A percentile compares a stretch with the other conserved stretches of the same genome.
These are phyloP conservation scores for Cutaneotrichosporon daszewskae DNA, from an alignment of 1,284 basidiomycete species.

Conservation along the genomic window DNA sequence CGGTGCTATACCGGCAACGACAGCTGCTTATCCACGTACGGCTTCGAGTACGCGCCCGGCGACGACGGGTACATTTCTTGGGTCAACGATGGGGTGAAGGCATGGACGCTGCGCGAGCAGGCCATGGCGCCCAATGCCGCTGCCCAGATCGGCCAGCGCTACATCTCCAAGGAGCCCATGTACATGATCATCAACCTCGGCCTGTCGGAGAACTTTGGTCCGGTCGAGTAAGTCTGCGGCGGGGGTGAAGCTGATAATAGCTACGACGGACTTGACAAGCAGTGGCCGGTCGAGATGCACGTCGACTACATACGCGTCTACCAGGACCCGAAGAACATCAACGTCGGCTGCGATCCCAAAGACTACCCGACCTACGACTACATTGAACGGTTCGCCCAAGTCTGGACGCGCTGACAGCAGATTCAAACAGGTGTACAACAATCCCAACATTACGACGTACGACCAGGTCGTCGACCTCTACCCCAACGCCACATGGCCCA, in stretches of 20 bases:
- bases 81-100: constrained; percentile 59
- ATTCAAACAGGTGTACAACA: constrained; percentile 27
- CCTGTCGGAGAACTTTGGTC: constrained; percentile 68
- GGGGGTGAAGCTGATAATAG: not conserved
- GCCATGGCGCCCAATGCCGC: constrained; percentile 65
- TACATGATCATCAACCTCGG: constrained; percentile 56
- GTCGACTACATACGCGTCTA: constrained; percentile 48
- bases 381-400: too few relatives aligned
- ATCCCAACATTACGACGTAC: constrained; percentile 33
- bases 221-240: constrained; percentile 53
- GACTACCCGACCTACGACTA: constrained; percentile 56
- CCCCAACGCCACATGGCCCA: constrained; percentile 2
- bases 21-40: constrained; percentile 56
- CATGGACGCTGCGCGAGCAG: constrained; percentile 66
- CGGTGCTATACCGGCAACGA: constrained; percentile 46
- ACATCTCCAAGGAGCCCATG: constrained; percentile 79
- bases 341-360: constrained; percentile 48
- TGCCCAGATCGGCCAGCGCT: constrained; percentile 65
- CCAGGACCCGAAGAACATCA: constrained; percentile 42
- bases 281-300: constrained; percentile 27
- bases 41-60: constrained; percentile 61
- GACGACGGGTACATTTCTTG: constrained; percentile 68
- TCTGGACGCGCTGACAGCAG: too few relatives aligned
- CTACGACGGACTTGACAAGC: not conserved
- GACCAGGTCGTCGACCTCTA: constrained; percentile 8